phyloP scores from a whole-genome alignment of 2,329 filamentous ascomycete genomes.

The Cladobotryum mycophilum region DNA sequence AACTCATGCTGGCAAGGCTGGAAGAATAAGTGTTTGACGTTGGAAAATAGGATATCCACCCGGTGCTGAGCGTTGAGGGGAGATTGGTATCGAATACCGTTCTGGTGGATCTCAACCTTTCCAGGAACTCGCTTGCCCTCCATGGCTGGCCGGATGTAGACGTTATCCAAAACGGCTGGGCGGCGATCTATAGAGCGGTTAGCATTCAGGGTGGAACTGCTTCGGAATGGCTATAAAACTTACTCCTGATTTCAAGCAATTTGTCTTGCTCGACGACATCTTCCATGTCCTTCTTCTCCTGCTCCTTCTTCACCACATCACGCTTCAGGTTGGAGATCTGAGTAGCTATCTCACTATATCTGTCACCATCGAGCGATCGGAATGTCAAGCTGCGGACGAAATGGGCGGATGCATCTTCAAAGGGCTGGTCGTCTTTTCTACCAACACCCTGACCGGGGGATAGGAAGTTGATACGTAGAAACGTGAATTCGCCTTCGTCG shows the following conservation, averaged over 20 bases:
- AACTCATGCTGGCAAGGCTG: slow-evolving; percentile 94
- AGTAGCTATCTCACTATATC: slow-evolving; percentile 84
- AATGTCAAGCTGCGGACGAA: slow-evolving; percentile 95
- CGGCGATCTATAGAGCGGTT: slow-evolving; percentile 65
- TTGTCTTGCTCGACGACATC: slow-evolving; percentile 99
- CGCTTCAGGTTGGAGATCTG: slow-evolving; percentile 97
- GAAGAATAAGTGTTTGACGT: slow-evolving; percentile 98
- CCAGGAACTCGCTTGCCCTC: slow-evolving; percentile 96
- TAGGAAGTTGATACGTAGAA: slow-evolving; percentile 92
- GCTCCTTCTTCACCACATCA: slow-evolving; percentile 82
- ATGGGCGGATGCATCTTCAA: slow-evolving; percentile 91
- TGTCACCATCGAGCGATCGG: slow-evolving; percentile 79
- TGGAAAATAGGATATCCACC: slow-evolving; percentile 94
- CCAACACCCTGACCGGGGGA: slow-evolving; percentile 96
- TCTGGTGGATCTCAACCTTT: slow-evolving; percentile 95
- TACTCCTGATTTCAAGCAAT: slow-evolving; percentile 86
- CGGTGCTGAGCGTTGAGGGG: slow-evolving; percentile 72
- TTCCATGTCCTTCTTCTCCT: slow-evolving; percentile 99
- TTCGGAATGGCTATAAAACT: slow-evolving; percentile 23
- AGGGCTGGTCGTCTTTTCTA: slow-evolving; percentile 93
- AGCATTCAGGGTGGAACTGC: slow-evolving; percentile 22
- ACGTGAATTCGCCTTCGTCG: slow-evolving; percentile 89
- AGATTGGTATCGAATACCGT: slow-evolving; percentile 92
- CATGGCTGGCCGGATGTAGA: slow-evolving; percentile 90
- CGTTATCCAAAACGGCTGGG: slow-evolving; percentile 82